Percentiles rank a stretch among this genome's conserved stretches.
Conservation (phyloP, 345 rosid genomes). For the Pugionium dolabratum region DNA sequence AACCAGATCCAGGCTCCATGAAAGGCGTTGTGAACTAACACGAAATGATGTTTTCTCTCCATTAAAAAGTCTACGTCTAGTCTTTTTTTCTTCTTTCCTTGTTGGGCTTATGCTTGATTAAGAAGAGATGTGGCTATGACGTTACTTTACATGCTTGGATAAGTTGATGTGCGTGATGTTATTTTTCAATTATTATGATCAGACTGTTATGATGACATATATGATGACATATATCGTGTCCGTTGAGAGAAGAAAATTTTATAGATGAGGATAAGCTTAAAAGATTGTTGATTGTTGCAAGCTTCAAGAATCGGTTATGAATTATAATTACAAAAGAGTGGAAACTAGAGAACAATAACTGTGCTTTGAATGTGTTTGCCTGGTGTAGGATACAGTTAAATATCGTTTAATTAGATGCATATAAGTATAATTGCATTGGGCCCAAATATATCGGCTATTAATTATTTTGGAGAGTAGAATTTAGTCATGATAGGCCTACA, state of each 20-base stretch:
- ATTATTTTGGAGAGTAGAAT: too few relatives aligned
- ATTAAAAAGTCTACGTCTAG: background rate
- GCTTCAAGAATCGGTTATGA: too few relatives aligned
- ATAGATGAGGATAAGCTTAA: too few relatives aligned
- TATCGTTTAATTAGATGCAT: too few relatives aligned
- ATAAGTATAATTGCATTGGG: too few relatives aligned
- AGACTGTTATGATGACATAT: background rate
- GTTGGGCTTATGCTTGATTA: constrained; percentile 5
- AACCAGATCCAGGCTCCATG: constrained; percentile 46
- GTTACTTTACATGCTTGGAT: background rate
- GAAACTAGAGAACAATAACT: too few relatives aligned
- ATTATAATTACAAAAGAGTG: too few relatives aligned
- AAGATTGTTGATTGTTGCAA: too few relatives aligned
- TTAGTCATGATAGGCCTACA: too few relatives aligned
- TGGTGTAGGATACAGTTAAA: too few relatives aligned
- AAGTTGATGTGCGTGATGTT: constrained; percentile 11
- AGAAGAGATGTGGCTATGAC: background rate
- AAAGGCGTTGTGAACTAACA: constrained; percentile 43
- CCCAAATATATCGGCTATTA: too few relatives aligned
- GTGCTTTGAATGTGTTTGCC: too few relatives aligned
- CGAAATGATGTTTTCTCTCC: constrained; percentile 39
- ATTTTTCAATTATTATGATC: background rate
- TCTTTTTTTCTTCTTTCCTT: background rate
- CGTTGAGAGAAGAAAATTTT: background rate
- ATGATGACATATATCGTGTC: background rate